Evolutionary conservation across 495 filamentous ascomycete genomes (phyloP).

Genomic region (Tuber umbilicatum): DNA sequence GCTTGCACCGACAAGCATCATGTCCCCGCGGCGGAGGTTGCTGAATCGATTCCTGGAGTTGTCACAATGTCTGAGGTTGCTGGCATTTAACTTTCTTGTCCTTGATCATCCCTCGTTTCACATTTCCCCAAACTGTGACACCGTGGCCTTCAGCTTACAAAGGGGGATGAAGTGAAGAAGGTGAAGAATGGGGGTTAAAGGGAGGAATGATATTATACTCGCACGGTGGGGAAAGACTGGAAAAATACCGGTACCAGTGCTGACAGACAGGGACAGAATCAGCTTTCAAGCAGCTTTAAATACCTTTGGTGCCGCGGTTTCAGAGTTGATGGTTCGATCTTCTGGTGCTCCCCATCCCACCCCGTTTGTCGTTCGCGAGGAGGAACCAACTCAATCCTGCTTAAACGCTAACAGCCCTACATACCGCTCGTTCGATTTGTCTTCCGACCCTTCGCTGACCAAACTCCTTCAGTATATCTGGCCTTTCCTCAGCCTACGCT

Average conservation of each 20-base stretch:
- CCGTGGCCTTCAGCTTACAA: neutral
- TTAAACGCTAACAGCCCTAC: neutral
- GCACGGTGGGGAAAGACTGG: neutral
- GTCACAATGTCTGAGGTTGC: neutral
- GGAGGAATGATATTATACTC: neutral
- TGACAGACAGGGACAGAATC: neutral
- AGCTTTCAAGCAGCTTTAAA: neutral
- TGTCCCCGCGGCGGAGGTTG: neutral
- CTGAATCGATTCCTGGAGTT: neutral
- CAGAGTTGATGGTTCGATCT: neutral
- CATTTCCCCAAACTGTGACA: neutral
- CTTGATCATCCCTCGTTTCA: neutral
- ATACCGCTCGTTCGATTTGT: neutral
- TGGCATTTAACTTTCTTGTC: neutral
- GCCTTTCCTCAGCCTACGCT: neutral
- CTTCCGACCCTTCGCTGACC: neutral
- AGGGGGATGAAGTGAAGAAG: neutral
- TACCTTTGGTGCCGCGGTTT: neutral
- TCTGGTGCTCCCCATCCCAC: neutral
- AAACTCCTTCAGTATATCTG: neutral
- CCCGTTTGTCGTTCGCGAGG: neutral
- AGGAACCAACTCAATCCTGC: neutral
- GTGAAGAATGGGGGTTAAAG: neutral
- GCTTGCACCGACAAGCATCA: neutral
- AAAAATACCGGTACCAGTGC: neutral